Evolutionary conservation across 176 grass and related monocot genomes (phyloP), one percentile per base, ranked within the genome.

Genomic region (Typha latifolia): DNA sequence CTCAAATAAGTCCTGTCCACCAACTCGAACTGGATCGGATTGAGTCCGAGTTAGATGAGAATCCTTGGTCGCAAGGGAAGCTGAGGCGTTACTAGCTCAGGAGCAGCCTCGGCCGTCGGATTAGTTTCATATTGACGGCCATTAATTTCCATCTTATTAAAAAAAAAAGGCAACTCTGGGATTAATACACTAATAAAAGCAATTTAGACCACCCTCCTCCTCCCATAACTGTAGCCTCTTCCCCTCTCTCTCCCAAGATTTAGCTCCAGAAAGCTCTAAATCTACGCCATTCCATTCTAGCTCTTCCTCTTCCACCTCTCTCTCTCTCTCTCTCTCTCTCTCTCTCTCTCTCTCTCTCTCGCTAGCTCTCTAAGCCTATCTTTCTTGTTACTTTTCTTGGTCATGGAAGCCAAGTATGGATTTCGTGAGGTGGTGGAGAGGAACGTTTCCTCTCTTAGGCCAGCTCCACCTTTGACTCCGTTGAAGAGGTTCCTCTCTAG

Each of bases 401-500:
- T 26, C 49, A 80, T 72, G 77, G 77, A 67, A 11, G 37, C 37
- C 37, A 43, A 10, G 37, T 43, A 10, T 43, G 9, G 37, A 43
- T 43, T 43, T 43, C 37, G 37, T 43, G 37, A 43, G 37, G 37
- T 10, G 37, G 37, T 43, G 37, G 37, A 43, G 37, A 43, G 37
- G 37, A 43, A 43, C 1, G 37, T 43, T 43, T 43, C 37, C 37
- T 43, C 37, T 43, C 37, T 43, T 1, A 43, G 37, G 37, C 37
- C 37, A 43, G 5, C 37, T 51, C 47, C 72, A 12, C 62, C 27
- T 64, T 47, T 71, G 53, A 70, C 56, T 13, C 66, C 72, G 1
- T 43, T 75, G 47, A 24, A 82, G 55, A 82, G 79, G 69, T 82
- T 82, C 62, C 79, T 82, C 19, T 64, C 72, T 14, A 47, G 79